These are phyloP conservation scores for Penicillium sp. DNA, from an alignment of 2,329 filamentous ascomycete genomes.

Conservation along the genomic window DNA sequence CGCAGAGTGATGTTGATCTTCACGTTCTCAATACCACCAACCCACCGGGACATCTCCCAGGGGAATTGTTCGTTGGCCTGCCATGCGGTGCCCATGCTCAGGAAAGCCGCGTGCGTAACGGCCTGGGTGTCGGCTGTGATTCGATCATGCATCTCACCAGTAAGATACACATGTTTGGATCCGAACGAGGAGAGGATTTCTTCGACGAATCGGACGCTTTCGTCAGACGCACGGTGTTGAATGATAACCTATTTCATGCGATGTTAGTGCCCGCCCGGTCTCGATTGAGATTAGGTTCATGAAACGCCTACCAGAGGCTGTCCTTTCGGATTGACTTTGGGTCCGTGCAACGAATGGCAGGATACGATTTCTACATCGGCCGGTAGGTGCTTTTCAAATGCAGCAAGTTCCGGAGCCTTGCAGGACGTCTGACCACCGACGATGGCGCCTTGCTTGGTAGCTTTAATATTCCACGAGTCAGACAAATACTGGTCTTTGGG, in stretches of 20 bases:
- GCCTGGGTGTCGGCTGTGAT: conserved; percentile 99
- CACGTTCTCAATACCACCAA: conserved; percentile 97
- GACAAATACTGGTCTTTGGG: conserved; percentile 14
- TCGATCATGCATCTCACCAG: conserved; percentile 84
- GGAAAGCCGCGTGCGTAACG: conserved; percentile 94
- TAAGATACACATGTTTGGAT: conserved; percentile 84
- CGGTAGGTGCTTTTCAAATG: conserved; percentile 87
- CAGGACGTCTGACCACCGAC: conserved; percentile 98
- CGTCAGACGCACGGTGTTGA: conserved; percentile 81
- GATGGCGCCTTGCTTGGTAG: conserved; percentile 91
- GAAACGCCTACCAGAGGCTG: conserved; percentile 72
- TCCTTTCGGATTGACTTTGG: conserved; percentile 80
- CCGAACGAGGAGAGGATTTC: conserved; percentile 76
- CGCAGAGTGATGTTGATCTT: conserved; percentile 98
- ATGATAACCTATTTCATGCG: conserved; percentile 65
- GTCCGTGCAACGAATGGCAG: conserved; percentile 94
- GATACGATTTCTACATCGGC: conserved; percentile 89
- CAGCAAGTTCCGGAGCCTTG: conserved; percentile 92
- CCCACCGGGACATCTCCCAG: conserved; percentile 93
- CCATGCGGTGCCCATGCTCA: conserved; percentile 98
- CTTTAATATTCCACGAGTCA: conserved; percentile 49
- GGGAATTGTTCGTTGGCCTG: conserved; percentile 92
- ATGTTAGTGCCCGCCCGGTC: conserved; percentile 13
- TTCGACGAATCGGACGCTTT: conserved; percentile 76
- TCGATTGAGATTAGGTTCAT: conserved; percentile 11